Base-by-base conservation (phyloP, 495 filamentous ascomycete genomes). In the Daldinia childiae region DNA sequence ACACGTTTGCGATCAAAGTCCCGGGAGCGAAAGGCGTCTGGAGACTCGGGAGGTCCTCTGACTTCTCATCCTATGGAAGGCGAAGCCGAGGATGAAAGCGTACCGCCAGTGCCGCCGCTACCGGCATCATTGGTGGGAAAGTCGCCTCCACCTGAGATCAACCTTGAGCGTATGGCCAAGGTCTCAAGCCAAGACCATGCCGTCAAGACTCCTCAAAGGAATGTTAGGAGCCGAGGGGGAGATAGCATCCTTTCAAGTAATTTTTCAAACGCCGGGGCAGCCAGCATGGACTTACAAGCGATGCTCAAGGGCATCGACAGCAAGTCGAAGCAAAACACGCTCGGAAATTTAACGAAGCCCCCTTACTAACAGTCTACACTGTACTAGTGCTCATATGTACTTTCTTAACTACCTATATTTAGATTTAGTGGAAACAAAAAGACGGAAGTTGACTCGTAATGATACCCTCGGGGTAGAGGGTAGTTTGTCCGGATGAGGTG, bases 221-320 rank as follows among this genome's bases (percentile, higher is more conserved):
- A 76, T 17, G 6, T 82, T 45, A 82, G 72, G 73, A 83, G 82
- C 54, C 76, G 81, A 24, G 75, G 74, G 1, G 80, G 76, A 3
- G 78, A 81, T 8, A 74, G 79, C n/a, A 70, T 74, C 19, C 59
- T 79, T 61, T 79, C 82, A 4, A 77, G 68, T 6, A 76, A 69
- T 27, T 80, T 72, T 50, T 60, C 73, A 21, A 78, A 78, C 19
- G 72, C 74, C 19, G 74, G 74, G 24, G 41, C 61, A 21, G 74
- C 78, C 6, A 79, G 70, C 26, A 78, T 84, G 79, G 83, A 85
- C 58, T 69, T 85, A 19, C 75, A 82, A 58, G 77, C 82, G 27
- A 67, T 85, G 66, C 71, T 85, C 15, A 82, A 74, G 63, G 82
- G 82, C 7, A 84, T 85, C 71, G 81, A 85, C 69, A 81, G 80